These are phyloP conservation scores for Neurospora sp. DNA, from an alignment of 495 filamentous ascomycete species.

Conservation along the genomic window DNA sequence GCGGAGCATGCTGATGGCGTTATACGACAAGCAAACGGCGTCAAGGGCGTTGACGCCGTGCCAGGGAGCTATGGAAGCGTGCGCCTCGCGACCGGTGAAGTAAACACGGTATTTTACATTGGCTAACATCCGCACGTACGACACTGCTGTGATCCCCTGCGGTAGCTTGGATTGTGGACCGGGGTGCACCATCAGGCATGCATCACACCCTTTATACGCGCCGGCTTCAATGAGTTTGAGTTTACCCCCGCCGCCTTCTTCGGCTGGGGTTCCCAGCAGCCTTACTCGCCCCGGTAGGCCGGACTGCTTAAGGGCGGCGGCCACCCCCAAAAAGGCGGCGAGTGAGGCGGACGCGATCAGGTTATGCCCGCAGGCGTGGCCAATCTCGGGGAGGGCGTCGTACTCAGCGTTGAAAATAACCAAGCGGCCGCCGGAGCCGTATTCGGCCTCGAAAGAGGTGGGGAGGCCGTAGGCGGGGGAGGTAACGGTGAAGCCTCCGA, in stretches of 20 bases:
- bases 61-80: slow-evolving; percentile 55
- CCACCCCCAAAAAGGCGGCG: slow-evolving; percentile 47
- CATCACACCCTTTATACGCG: slow-evolving; percentile 38
- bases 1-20: slow-evolving; percentile 49
- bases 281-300: slow-evolving; percentile 44
- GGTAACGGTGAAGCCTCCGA: slow-evolving; percentile 32
- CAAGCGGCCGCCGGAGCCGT: slow-evolving; percentile 33
- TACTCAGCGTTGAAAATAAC: slow-evolving; percentile 52
- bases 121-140: slow-evolving; percentile 39
- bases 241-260: slow-evolving; percentile 50
- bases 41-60: slow-evolving; percentile 56
- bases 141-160: slow-evolving; percentile 17
- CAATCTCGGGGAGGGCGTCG: slow-evolving; percentile 33
- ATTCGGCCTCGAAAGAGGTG: slow-evolving; percentile 46
- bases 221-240: slow-evolving; percentile 39
- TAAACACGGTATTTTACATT: slow-evolving; percentile 40
- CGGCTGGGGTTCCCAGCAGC: slow-evolving; percentile 59
- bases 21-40: slow-evolving; percentile 52
- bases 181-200: slow-evolving; percentile 47
- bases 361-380: slow-evolving; percentile 53
- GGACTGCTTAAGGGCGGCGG: slow-evolving; percentile 38
- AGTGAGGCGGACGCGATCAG: slow-evolving; percentile 55
- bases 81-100: slow-evolving; percentile 40
- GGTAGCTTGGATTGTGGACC: slow-evolving; percentile 26
- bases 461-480: slow-evolving; percentile 39